A percentile compares a stretch with the other conserved stretches of the same genome.
Evolutionary conservation across 106 monocot genomes (phyloP).

Genomic region (Apostasia ramifera): DNA sequence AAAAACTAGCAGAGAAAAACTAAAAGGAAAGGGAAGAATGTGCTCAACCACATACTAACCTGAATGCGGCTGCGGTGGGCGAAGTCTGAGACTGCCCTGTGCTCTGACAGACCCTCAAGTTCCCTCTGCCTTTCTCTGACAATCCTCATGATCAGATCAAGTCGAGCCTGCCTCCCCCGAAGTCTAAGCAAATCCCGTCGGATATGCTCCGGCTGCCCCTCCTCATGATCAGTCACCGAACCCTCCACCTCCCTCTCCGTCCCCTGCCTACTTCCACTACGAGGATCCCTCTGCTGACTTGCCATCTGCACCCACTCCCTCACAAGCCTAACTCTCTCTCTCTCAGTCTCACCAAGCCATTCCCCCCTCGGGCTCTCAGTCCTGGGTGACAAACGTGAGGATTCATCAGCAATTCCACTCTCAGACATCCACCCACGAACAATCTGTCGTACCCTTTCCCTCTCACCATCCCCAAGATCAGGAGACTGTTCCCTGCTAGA

Average conservation of each 20-base stretch:
- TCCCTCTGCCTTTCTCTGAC: conserved; percentile 78
- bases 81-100: conserved; percentile 83
- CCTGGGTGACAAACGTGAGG: conserved; percentile 12
- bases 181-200: conserved; percentile 51
- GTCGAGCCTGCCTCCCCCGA: conserved; percentile 67
- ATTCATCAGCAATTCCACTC: conserved; percentile 25
- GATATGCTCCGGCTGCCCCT: conserved; percentile 31
- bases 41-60: conserved; percentile 23
- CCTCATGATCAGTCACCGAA: conserved; percentile 26
- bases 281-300: conserved; percentile 55
- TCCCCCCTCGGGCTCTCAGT: conserved; percentile 49
- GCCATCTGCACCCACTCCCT: conserved; percentile 82
- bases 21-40: background rate
- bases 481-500: conserved; percentile 68
- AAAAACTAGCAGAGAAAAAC: background rate
- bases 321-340: conserved; percentile 82
- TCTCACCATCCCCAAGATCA: conserved; percentile 44
- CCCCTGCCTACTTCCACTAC: conserved; percentile 17
- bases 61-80: conserved; percentile 84
- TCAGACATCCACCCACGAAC: conserved; percentile 56
- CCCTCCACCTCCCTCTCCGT: conserved; percentile 23
- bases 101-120: conserved; percentile 77
- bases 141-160: conserved; percentile 73
- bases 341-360: conserved; percentile 85
- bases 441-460: conserved; percentile 80